These are phyloP conservation scores for Boletus fagicola DNA, from an alignment of 768 basidiomycete species.

Conservation along the genomic window DNA sequence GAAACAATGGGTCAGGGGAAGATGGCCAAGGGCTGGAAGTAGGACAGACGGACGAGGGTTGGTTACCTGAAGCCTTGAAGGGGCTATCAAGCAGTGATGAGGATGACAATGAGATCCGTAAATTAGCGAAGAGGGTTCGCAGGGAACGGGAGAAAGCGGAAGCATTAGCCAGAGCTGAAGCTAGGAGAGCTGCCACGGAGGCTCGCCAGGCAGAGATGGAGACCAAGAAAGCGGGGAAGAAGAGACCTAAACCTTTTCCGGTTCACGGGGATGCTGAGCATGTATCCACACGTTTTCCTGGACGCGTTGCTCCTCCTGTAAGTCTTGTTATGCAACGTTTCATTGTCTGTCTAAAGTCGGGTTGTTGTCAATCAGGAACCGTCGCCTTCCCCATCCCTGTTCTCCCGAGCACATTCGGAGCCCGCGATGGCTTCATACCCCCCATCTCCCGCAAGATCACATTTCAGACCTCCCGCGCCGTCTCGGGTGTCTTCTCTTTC, in stretches of 20 bases:
- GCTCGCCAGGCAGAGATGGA: constrained; percentile 13
- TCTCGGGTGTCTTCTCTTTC: constrained; percentile 16
- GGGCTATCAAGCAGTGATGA: constrained; percentile 43
- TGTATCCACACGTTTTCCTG: background rate
- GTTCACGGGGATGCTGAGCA: constrained; percentile 5
- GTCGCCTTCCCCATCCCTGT: constrained; percentile 1
- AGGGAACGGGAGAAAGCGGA: constrained; percentile 29
- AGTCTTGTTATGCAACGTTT: constrained; percentile 1
- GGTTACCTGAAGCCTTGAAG: constrained; percentile 39
- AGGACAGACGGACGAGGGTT: constrained; percentile 11
- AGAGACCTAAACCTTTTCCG: constrained; percentile 28
- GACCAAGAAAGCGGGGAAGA: constrained; percentile 18
- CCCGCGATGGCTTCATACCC: constrained; percentile 7
- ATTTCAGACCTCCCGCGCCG: background rate
- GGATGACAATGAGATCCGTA: constrained; percentile 36
- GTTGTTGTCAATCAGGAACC: constrained; percentile 6
- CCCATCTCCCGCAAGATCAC: constrained; percentile 5
- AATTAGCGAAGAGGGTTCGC: constrained; percentile 34
- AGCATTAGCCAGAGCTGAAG: constrained; percentile 17
- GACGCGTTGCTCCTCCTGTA: constrained; percentile 8
- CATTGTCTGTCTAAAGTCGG: background rate
- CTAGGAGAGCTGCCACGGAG: constrained; percentile 16
- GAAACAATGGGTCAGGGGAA: background rate
- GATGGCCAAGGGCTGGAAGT: background rate
- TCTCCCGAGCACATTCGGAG: constrained; percentile 13